phyloP scores from a whole-genome alignment of 305 asterid species.

The Fraxinus nigra region DNA sequence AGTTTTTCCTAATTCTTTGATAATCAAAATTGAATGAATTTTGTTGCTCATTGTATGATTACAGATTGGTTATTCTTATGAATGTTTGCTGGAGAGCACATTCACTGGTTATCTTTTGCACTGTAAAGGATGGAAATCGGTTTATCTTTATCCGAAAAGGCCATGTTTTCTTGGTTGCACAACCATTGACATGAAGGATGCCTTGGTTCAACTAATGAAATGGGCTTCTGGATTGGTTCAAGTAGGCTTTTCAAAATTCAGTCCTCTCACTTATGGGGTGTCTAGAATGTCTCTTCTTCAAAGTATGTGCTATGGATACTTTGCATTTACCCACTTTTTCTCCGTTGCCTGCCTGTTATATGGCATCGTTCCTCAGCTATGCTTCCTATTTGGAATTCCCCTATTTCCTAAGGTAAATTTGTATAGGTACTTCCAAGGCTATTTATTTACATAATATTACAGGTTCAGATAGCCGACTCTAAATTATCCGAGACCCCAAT shows the following conservation, averaged over 20 bases:
- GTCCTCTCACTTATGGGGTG: constrained; percentile 70
- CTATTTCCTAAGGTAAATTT: constrained; percentile 61
- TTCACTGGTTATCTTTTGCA: constrained; percentile 72
- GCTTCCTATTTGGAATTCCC: constrained; percentile 58
- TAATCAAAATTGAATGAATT: constrained; percentile 1
- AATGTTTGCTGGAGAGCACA: constrained; percentile 62
- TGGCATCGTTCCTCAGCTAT: constrained; percentile 58
- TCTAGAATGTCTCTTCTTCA: constrained; percentile 61
- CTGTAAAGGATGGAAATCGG: constrained; percentile 74
- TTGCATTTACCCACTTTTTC: constrained; percentile 44
- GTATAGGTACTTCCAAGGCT: background rate
- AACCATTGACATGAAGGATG: constrained; percentile 78
- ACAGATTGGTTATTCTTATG: constrained; percentile 80
- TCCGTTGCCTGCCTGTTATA: constrained; percentile 56
- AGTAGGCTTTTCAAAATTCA: constrained; percentile 60
- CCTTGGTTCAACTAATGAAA: constrained; percentile 68
- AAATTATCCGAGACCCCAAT: background rate
- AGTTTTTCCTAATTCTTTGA: background rate
- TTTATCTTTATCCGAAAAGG: constrained; percentile 65
- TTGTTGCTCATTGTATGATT: background rate
- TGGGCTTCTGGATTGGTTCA: constrained; percentile 85
- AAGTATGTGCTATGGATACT: constrained; percentile 69
- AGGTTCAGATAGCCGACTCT: background rate
- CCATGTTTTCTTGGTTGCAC: constrained; percentile 78
- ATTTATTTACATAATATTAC: background rate